Base-by-base conservation (phyloP, 495 filamentous ascomycete species). In the Penicillium crystallinum region DNA sequence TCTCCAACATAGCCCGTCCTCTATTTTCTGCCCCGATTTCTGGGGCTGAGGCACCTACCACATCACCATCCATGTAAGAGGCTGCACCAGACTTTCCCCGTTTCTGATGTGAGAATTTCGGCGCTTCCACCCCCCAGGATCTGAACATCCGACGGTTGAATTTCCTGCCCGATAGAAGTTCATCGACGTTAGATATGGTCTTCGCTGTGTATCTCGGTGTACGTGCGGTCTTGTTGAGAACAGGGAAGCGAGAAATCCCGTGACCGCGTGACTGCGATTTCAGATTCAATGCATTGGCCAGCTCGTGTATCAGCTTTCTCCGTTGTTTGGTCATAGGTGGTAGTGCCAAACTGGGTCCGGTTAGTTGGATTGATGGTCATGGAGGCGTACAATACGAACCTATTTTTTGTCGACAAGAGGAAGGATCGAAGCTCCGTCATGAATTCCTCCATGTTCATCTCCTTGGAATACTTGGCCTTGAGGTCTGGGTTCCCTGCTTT, bases 1-100 rank as follows among this genome's bases (percentile, higher is more conserved):
- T 97, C 68, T 96, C 91, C 46, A 99, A 65, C 87, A 99, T 90
- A 3, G 82, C 83, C 37, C 89, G 79, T 18, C 93, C 93, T 57
- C 78, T 86, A 54, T 96, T 99, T 41, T 88, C 90, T 3, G 70
- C 75, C 1, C 89, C 89, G 22, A 99, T 75, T 66, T 95, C 92
- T 2, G 89, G 86, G 0, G 91, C 93, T 29, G 81, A 78, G 10
- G 79, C 89, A 36, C 92, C 93, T 17, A 97, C 91, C 37, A 95
- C 71, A 50, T 97, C 90, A n/a, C 93, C 93, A 56, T 97, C 89
- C 54, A 81, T 80, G 48, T 90, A 87, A 7, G 76, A 78, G 25
- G 81, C 75, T 6, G 76, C 76, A 11, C 69, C 61, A 40, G 45
- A 57, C 50, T 72, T 62, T 46, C 74, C 70, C 61, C 73, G 56